Conservation (phyloP, 163 green algal genomes). For the Chlamydomonas reinhardtii region DNA sequence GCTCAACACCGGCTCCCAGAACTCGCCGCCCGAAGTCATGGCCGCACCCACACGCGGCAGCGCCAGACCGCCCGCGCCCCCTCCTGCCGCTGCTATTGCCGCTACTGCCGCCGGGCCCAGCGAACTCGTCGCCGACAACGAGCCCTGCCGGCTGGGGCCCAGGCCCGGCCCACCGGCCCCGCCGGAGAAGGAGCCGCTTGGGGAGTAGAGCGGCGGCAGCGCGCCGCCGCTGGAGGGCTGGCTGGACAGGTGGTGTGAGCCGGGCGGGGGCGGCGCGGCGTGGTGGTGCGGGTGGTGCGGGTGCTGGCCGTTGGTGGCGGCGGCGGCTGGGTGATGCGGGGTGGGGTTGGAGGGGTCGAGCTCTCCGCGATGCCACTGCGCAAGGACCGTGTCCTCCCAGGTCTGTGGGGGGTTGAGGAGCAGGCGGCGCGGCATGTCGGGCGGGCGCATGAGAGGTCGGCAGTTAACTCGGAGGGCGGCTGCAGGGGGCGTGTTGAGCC, state of each 20-base stretch:
- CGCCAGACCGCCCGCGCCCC: not conserved
- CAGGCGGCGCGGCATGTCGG: too few species aligned
- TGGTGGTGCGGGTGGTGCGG: too few species aligned
- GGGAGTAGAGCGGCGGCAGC: too few species aligned
- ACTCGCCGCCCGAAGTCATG: not conserved
- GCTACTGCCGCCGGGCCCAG: too few species aligned
- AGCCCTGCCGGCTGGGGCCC: slow-evolving; percentile 21
- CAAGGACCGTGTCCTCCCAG: slow-evolving; percentile 40
- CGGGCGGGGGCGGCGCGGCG: too few species aligned
- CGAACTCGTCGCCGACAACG: not conserved
- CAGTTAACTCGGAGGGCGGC: too few species aligned
- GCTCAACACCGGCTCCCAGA: slow-evolving; percentile 28
- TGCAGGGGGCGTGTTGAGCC: too few species aligned
- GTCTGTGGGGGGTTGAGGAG: not conserved
- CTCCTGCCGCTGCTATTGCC: not conserved
- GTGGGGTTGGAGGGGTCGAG: not conserved
- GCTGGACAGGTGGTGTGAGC: too few species aligned
- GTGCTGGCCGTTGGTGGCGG: too few species aligned
- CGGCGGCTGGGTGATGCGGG: not conserved
- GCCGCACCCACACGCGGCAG: not conserved
- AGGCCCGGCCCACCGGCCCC: not conserved
- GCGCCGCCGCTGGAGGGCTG: too few species aligned
- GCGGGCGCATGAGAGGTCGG: too few species aligned
- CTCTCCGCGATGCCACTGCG: slow-evolving; percentile 37
- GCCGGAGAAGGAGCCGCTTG: too few species aligned